Percentiles rank a stretch among this genome's conserved stretches.
Conservation (phyloP, 768 basidiomycete species). For the Lentinula raphanica region DNA sequence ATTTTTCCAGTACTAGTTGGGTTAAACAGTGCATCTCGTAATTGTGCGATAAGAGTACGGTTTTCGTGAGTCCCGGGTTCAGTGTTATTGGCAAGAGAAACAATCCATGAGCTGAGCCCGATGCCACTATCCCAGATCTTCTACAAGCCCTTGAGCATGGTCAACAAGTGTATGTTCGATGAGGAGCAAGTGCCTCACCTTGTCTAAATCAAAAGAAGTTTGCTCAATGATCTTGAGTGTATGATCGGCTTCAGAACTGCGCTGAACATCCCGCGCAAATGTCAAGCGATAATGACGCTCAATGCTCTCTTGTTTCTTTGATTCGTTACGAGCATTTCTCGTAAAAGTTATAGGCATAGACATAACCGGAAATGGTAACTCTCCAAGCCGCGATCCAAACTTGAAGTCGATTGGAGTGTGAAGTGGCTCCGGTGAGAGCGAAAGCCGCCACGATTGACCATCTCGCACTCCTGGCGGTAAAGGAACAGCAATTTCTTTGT, state of each 20-base stretch:
- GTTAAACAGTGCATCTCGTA: constrained; percentile 37
- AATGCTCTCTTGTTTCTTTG: constrained; percentile 53
- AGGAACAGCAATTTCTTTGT: constrained; percentile 69
- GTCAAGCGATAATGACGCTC: constrained; percentile 48
- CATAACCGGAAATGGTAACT: constrained; percentile 50
- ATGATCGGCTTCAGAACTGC: constrained; percentile 11
- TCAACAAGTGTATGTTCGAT: constrained; percentile 12
- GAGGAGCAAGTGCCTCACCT: constrained; percentile 41
- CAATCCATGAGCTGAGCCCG: constrained; percentile 77
- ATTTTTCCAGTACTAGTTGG: constrained; percentile 35
- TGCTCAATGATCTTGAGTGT: constrained; percentile 62
- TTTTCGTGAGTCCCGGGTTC: background rate
- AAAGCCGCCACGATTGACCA: constrained; percentile 62
- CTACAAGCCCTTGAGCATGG: constrained; percentile 40
- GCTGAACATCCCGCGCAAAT: constrained; percentile 16
- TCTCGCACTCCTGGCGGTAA: constrained; percentile 47
- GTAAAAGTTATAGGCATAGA: constrained; percentile 60
- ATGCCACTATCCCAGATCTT: constrained; percentile 98
- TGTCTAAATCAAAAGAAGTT: constrained; percentile 89
- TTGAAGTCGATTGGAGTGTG: constrained; percentile 18
- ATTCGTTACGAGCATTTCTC: constrained; percentile 21
- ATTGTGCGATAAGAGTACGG: background rate
- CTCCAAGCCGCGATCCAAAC: constrained; percentile 34
- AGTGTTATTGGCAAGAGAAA: constrained; percentile 19
- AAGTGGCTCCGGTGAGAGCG: constrained; percentile 41